These are phyloP conservation scores for Phoma sp. DNA, from an alignment of 2,329 filamentous ascomycete genomes.

Conservation along the genomic window DNA sequence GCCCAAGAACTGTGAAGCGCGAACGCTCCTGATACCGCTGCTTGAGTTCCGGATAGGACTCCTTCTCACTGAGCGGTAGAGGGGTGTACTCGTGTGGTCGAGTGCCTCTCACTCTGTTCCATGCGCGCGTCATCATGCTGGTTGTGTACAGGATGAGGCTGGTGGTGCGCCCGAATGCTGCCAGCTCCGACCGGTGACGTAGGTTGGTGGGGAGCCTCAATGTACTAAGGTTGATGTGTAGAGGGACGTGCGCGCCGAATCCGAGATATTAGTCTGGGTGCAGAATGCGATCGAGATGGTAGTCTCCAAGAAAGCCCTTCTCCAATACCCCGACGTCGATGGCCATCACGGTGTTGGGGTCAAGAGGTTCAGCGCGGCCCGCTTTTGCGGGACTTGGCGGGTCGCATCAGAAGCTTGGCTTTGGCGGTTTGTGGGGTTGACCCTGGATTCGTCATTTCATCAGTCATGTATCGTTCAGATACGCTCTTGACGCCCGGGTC, in stretches of 20 bases:
- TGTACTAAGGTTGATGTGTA: neutral
- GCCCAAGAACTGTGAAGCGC: conserved; percentile 14
- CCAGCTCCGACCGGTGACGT: conserved; percentile 9
- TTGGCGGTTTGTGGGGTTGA: conserved; percentile 11
- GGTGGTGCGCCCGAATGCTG: neutral
- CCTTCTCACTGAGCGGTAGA: conserved; percentile 44
- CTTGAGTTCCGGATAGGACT: conserved; percentile 27
- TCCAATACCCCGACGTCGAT: neutral
- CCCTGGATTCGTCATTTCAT: conserved; percentile 12
- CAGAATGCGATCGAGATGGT: neutral
- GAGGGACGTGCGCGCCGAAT: neutral
- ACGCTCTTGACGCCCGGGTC: conserved; percentile 17
- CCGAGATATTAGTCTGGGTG: neutral
- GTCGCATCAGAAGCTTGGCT: conserved; percentile 10
- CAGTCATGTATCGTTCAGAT: conserved; percentile 15
- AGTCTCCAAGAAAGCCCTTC: neutral
- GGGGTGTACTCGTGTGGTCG: conserved; percentile 35
- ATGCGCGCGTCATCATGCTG: conserved; percentile 35
- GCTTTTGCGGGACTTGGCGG: conserved; percentile 10
- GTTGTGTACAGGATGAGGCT: neutral
- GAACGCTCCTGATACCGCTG: conserved; percentile 21
- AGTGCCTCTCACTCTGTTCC: conserved; percentile 38
- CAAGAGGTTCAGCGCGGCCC: conserved; percentile 5
- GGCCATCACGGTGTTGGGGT: conserved; percentile 18
- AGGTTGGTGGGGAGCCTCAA: neutral